Conservation (phyloP, 2,329 filamentous ascomycete species). For the Cladorrhinum sp. region DNA sequence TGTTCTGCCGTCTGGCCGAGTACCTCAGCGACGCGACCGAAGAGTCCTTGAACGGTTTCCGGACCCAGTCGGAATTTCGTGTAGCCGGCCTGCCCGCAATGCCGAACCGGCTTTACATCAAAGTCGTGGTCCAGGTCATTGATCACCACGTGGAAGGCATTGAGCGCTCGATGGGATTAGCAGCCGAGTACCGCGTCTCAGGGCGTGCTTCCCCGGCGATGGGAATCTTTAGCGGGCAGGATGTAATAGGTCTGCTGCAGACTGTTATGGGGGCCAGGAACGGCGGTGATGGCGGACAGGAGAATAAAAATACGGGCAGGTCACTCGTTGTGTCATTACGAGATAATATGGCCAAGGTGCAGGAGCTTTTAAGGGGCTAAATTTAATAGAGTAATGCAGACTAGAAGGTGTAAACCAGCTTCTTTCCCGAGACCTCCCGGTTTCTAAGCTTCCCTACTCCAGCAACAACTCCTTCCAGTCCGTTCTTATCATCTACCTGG, state of each 20-base stretch:
- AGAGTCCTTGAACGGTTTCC: neutral
- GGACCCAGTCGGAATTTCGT: neutral
- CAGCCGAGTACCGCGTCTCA: neutral
- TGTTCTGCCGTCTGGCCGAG: neutral
- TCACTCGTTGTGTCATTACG: neutral
- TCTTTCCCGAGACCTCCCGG: constrained; percentile 3
- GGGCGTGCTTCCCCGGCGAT: neutral
- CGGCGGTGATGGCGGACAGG: neutral
- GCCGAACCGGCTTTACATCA: neutral
- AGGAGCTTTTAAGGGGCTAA: neutral
- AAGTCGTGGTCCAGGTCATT: neutral
- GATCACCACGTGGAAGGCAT: neutral
- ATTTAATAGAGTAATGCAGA: neutral
- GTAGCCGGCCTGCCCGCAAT: neutral
- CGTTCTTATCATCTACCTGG: neutral
- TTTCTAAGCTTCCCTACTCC: constrained; percentile 1
- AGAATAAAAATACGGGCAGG: neutral
- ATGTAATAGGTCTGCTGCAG: neutral
- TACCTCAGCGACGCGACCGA: neutral
- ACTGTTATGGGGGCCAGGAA: neutral
- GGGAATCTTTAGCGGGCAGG: neutral
- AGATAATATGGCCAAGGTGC: neutral
- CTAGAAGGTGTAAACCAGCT: constrained; percentile 4
- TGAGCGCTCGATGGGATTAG: neutral
- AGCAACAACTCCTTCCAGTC: neutral